Percentiles rank a stretch among this genome's conserved stretches.
Conservation (phyloP, 2,329 filamentous ascomycete species). For the Amesomyces nigricolor region DNA sequence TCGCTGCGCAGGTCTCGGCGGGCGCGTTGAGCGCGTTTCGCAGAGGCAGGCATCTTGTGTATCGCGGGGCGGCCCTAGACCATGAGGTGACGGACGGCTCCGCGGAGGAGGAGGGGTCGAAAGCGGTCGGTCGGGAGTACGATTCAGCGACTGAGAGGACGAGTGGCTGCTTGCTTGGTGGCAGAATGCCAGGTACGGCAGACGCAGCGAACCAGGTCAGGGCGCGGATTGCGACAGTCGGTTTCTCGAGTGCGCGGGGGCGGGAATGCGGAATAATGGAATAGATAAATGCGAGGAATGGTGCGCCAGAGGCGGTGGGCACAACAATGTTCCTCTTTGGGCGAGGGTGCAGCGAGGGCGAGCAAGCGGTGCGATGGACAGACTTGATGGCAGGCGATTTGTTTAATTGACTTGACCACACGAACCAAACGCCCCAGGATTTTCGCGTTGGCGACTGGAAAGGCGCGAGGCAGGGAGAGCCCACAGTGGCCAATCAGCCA, state of each 20-base stretch:
- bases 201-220: slow-evolving; percentile 1
- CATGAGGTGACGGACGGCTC: slow-evolving; percentile 14
- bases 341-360: neutral
- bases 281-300: neutral
- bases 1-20: slow-evolving; percentile 33
- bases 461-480: slow-evolving; percentile 23
- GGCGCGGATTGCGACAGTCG: slow-evolving; percentile 14
- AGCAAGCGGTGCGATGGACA: slow-evolving; percentile 5
- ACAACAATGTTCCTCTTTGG: slow-evolving; percentile 4
- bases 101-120: slow-evolving; percentile 6
- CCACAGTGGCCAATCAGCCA: slow-evolving; percentile 18
- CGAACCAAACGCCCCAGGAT: slow-evolving; percentile 19
- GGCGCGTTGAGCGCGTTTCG: slow-evolving; percentile 30
- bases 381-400: slow-evolving; percentile 14
- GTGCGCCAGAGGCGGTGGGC: neutral
- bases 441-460: slow-evolving; percentile 26
- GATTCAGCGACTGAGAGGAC: neutral
- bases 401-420: slow-evolving; percentile 27
- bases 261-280: neutral
- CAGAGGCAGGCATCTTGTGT: slow-evolving; percentile 30
- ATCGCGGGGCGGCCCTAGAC: slow-evolving; percentile 15
- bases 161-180: slow-evolving; percentile 10
- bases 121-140: neutral
- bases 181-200: neutral
- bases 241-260: neutral